A percentile compares a stretch with the other conserved stretches of the same genome.
These are phyloP conservation scores for Colletotrichum sp. DNA, from an alignment of 2,329 filamentous ascomycete genomes.

Conservation along the genomic window DNA sequence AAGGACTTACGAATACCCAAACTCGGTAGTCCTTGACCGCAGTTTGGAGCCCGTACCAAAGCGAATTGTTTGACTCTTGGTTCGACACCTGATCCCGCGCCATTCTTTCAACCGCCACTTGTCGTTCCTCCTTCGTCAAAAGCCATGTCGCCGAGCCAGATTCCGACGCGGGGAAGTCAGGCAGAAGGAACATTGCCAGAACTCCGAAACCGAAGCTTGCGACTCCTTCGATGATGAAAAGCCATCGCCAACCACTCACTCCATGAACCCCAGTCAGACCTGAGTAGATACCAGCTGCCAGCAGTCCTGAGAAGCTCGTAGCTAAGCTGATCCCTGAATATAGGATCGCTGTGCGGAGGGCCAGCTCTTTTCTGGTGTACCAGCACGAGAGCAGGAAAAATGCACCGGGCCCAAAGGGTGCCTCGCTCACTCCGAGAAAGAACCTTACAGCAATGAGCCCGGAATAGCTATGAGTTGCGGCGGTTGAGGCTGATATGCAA, in stretches of 20 bases:
- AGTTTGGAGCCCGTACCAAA: slow-evolving; percentile 21
- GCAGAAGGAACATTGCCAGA: neutral
- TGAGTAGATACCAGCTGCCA: slow-evolving; percentile 23
- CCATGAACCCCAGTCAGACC: neutral
- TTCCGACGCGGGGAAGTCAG: neutral
- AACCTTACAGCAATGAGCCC: neutral
- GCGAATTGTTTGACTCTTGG: neutral
- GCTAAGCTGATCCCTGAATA: neutral
- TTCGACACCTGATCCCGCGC: slow-evolving; percentile 23
- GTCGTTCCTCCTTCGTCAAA: neutral
- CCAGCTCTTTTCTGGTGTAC: slow-evolving; percentile 74
- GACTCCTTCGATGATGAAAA: neutral
- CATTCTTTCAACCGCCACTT: slow-evolving; percentile 12
- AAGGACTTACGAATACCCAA: slow-evolving; percentile 24
- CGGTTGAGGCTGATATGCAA: neutral
- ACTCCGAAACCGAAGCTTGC: neutral
- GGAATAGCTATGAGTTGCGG: neutral
- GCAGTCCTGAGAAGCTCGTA: neutral
- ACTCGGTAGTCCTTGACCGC: slow-evolving; percentile 25
- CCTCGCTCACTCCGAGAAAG: neutral
- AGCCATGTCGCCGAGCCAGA: neutral
- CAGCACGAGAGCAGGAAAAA: slow-evolving; percentile 65
- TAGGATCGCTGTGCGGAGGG: slow-evolving; percentile 44
- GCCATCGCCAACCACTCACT: neutral
- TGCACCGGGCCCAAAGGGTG: neutral